phyloP scores from a whole-genome alignment of 192 early-diverging fungal species.

The Blastocladiella britannica region DNA sequence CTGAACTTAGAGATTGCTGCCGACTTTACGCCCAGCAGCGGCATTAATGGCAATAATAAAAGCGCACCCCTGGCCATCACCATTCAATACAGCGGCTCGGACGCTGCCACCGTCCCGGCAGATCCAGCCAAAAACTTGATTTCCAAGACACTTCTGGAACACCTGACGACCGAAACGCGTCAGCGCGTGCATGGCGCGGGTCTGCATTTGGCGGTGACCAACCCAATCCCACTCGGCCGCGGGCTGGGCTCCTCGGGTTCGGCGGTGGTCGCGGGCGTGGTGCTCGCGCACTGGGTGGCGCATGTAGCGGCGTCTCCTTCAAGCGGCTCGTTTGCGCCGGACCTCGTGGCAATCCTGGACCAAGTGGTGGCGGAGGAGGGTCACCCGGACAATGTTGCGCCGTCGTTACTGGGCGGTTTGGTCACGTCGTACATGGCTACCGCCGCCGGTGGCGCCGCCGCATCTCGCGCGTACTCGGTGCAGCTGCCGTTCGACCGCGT shows the following conservation, averaged over 20 bases:
- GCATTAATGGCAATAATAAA: too few species aligned
- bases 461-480: conserved; percentile 11
- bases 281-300: conserved; percentile 56
- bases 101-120: conserved; percentile 53
- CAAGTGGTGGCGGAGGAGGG: conserved; percentile 80
- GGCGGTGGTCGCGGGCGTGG: conserved; percentile 82
- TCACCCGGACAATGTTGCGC: conserved; percentile 94
- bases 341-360: conserved; percentile 65
- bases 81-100: conserved; percentile 14
- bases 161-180: conserved; percentile 51
- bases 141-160: conserved; percentile 76
- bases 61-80: too few species aligned
- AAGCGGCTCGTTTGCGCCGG: conserved; percentile 42
- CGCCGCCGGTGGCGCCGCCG: conserved; percentile 12
- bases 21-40: too few species aligned
- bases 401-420: conserved; percentile 85
- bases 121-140: conserved; percentile 65
- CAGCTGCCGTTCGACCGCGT: conserved; percentile 44
- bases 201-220: conserved; percentile 58
- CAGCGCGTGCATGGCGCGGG: too few species aligned
- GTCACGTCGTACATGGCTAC: conserved; percentile 64
- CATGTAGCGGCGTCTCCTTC: too few species aligned
- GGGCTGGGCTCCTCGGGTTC: conserved; percentile 93
- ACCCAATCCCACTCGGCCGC: conserved; percentile 84
- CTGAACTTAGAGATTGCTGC: conserved; percentile 47